A percentile compares a stretch with the other conserved stretches of the same genome.
These are phyloP conservation scores for Trichomonas gallinae DNA, from an alignment of 208 protist genomes.

Conservation along the genomic window DNA sequence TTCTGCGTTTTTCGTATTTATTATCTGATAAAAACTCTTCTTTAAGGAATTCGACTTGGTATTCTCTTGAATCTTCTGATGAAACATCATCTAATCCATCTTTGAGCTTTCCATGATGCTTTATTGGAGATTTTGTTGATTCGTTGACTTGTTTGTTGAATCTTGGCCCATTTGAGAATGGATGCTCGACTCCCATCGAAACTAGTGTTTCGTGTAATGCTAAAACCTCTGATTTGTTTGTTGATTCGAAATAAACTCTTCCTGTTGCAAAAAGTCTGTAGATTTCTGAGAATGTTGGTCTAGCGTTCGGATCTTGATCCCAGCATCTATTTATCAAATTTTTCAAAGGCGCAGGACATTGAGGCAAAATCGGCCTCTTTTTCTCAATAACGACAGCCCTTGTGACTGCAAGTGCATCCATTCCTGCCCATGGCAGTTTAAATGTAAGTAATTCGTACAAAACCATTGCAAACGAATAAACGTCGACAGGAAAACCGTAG, in stretches of 20 bases:
- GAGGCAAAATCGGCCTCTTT: neutral
- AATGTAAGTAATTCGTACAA: slow-evolving; percentile 41
- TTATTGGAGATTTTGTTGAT: neutral
- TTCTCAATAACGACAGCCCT: neutral
- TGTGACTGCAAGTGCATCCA: neutral
- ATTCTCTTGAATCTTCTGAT: neutral
- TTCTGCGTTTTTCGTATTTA: neutral
- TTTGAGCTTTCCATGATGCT: neutral
- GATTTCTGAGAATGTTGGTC: neutral
- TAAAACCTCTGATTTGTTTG: neutral
- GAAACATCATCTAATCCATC: neutral
- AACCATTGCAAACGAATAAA: slow-evolving; percentile 44
- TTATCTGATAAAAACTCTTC: neutral
- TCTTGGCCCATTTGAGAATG: neutral
- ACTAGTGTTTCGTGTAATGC: neutral
- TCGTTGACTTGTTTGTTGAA: neutral
- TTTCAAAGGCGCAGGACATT: neutral
- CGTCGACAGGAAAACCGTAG: slow-evolving; percentile 37
- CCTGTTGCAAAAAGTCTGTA: neutral
- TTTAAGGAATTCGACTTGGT: neutral
- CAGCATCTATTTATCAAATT: neutral
- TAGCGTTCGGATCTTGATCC: neutral
- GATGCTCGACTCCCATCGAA: neutral
- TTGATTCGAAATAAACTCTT: neutral
- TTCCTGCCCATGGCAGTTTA: slow-evolving; percentile 26